Evolutionary conservation across 306 rosid species (phyloP).

Genomic region (Prunus salicina): DNA sequence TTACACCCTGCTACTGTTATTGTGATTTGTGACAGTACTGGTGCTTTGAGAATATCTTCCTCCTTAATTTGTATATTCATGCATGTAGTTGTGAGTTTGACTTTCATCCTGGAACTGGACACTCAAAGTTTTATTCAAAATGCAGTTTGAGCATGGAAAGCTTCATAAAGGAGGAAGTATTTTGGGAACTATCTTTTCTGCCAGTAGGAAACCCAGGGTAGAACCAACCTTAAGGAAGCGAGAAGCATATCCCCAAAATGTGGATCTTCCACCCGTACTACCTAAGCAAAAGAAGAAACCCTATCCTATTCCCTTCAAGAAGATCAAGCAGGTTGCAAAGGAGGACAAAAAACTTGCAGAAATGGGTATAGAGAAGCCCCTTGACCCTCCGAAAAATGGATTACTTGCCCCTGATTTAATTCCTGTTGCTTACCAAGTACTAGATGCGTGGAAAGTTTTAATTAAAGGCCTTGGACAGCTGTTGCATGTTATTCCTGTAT

Average conservation of each 20-base stretch:
- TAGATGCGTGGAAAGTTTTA: slow-evolving; percentile 85
- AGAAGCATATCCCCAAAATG: slow-evolving; percentile 56
- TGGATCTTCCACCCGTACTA: slow-evolving; percentile 62
- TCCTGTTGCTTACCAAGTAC: slow-evolving; percentile 79
- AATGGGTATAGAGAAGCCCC: slow-evolving; percentile 83
- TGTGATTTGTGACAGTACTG: not conserved
- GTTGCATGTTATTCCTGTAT: slow-evolving; percentile 68
- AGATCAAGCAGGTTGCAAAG: slow-evolving; percentile 64
- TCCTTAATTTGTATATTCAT: not conserved
- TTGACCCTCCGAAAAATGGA: slow-evolving; percentile 83
- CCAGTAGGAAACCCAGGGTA: slow-evolving; percentile 42
- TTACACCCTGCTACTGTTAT: not conserved
- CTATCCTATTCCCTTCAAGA: slow-evolving; percentile 71
- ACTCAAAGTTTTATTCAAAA: slow-evolving; percentile 17
- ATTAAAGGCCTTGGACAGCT: slow-evolving; percentile 76
- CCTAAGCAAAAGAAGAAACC: slow-evolving; percentile 91
- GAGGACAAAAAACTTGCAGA: slow-evolving; percentile 67
- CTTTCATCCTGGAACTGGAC: not conserved
- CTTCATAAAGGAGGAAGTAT: slow-evolving; percentile 29
- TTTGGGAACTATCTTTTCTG: slow-evolving; percentile 33
- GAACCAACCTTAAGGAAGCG: slow-evolving; percentile 34
- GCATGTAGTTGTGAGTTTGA: not conserved
- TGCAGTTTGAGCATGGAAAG: slow-evolving; percentile 52
- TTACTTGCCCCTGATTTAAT: slow-evolving; percentile 70
- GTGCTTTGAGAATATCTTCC: not conserved